These are phyloP conservation scores for Scutellaria baicalensis DNA, from an alignment of 257 asterid species.

Conservation along the genomic window DNA sequence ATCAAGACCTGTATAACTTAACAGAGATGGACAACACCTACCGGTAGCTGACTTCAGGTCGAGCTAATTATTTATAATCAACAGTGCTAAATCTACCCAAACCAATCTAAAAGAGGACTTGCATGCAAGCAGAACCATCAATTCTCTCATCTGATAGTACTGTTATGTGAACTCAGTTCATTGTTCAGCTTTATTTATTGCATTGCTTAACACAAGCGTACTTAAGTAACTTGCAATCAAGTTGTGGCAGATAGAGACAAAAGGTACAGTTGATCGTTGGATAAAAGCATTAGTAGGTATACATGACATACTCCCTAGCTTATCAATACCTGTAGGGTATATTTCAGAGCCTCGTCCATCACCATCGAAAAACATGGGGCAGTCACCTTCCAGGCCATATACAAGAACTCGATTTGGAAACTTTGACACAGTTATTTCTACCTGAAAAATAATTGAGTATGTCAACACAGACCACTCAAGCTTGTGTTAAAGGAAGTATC, in stretches of 20 bases:
- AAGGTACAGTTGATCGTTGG: background rate
- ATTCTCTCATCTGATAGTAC: background rate
- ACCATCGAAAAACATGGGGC: conserved; percentile 73
- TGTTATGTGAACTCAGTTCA: background rate
- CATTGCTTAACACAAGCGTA: background rate
- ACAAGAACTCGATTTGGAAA: conserved; percentile 87
- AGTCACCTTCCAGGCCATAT: conserved; percentile 78
- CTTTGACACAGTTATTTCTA: conserved; percentile 64
- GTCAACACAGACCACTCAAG: conserved; percentile 10
- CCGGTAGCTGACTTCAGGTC: background rate
- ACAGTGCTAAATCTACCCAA: background rate
- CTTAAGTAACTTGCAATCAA: background rate
- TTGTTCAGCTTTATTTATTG: background rate
- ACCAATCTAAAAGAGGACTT: background rate
- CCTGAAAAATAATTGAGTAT: conserved; percentile 32
- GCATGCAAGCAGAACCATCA: background rate
- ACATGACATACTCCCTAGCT: conserved; percentile 6
- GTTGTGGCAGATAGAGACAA: background rate
- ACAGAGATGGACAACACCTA: background rate
- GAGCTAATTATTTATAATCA: background rate
- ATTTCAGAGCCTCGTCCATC: conserved; percentile 91
- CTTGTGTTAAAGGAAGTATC: background rate
- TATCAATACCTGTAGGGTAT: conserved; percentile 71
- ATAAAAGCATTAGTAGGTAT: background rate
- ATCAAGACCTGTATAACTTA: background rate